Conservation (phyloP, 1,284 basidiomycete species). For the Puccinia coronata region DNA sequence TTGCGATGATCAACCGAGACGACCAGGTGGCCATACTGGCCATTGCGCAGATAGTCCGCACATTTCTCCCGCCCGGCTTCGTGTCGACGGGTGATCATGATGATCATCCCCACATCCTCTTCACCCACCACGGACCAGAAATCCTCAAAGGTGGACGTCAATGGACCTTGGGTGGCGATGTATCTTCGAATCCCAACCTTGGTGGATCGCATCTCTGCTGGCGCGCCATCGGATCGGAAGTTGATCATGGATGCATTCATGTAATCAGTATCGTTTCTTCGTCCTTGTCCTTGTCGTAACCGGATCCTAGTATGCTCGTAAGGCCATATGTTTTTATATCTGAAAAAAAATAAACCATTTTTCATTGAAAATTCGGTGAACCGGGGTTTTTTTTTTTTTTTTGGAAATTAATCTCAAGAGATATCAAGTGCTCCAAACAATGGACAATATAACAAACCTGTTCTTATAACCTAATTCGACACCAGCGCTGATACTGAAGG, state of each 20-base stretch:
- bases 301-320: constrained; percentile 73
- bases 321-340: constrained; percentile 87
- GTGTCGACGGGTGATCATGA: constrained; percentile 87
- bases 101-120: constrained; percentile 63
- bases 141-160: constrained; percentile 83
- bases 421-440: not conserved
- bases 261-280: constrained; percentile 67
- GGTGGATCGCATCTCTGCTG: constrained; percentile 33
- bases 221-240: constrained; percentile 60
- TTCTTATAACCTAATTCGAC: constrained; percentile 94
- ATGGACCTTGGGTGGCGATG: constrained; percentile 93
- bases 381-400: no score
- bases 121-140: constrained; percentile 79
- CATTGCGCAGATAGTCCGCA: constrained; percentile 82
- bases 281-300: constrained; percentile 25
- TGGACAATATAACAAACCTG: constrained; percentile 57
- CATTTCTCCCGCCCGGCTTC: constrained; percentile 89
- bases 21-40: constrained; percentile 66
- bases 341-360: constrained; percentile 13
- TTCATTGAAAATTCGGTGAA: not conserved
- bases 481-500: constrained; percentile 89
- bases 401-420: no score
- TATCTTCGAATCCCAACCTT: constrained; percentile 68
- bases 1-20: constrained; percentile 53
- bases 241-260: constrained; percentile 90